Base-by-base conservation (phyloP, 495 filamentous ascomycete species). In the Diplogelasinospora grovesii region DNA sequence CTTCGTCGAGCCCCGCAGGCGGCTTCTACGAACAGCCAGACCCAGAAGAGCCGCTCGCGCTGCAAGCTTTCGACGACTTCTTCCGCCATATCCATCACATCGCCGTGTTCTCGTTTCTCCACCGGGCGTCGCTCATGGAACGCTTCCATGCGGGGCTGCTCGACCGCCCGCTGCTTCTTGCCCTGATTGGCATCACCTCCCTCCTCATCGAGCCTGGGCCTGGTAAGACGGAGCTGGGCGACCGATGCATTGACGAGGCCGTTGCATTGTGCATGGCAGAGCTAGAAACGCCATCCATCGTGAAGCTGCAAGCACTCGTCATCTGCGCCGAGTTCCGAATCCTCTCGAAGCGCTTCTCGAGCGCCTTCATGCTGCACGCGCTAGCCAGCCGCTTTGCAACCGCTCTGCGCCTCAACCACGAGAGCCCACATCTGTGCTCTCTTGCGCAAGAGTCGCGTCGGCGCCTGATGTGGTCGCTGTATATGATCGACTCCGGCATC, bases 71-170 rank as follows among this genome's bases (percentile, higher is more conserved):
- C 35, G 65, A 64, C 43, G 58, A 56, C 39, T 73, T 66, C 52
- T 74, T 74, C 53, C 62, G 64, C 8, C 61, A 72, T 27, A 60
- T 74, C 27, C 68, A 74, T 48, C 70, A 71, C 36, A 59, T 74
- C 39, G 66, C 67, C 35, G 63, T 66, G 47, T 72, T 69, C 50
- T 62, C 65, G 21, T 74, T 74, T 32, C 49, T 74, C 25, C 69
- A 72, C 42, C 67, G 68, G 2, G 67, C 70, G 1, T 74, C 68
- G 0, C 63, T 72, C 14, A 71, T 72, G 69, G 65, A 74, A 23
- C 61, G 65, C 0, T 71, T 68, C 47, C 62, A 72, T 40, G 62
- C 68, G n/a, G 68, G 66, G 15, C 60, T 62, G 33, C 62, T 72
- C 47, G 67, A 72, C 43, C 59, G 61, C 19, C 49, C 67, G 1